These are phyloP conservation scores for Arabis alpina DNA, from an alignment of 345 rosid genomes.

Conservation along the genomic window DNA sequence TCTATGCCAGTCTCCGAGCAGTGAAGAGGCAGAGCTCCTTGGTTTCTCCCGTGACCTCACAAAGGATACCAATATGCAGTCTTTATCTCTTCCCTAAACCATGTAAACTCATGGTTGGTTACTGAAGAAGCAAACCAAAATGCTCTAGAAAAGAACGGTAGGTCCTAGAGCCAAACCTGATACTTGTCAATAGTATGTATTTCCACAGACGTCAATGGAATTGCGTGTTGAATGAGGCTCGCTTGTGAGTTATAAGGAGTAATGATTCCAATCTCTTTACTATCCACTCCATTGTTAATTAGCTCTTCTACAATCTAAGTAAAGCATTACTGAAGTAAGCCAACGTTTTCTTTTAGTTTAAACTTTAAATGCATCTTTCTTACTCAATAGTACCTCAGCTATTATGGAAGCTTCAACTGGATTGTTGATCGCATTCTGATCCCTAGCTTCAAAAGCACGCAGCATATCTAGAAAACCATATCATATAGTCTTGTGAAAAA, in stretches of 20 bases:
- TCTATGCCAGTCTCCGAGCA: constrained; percentile 97
- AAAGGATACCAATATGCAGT: constrained; percentile 86
- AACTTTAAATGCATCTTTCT: constrained; percentile 7
- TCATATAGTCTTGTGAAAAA: constrained; percentile 24
- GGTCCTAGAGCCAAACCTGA: constrained; percentile 65
- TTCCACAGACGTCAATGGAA: constrained; percentile 64
- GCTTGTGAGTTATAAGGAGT: constrained; percentile 95
- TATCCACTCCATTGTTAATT: constrained; percentile 62
- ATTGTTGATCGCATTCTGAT: constrained; percentile 70
- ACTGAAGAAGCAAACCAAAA: constrained; percentile 6
- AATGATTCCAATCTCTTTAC: constrained; percentile 83
- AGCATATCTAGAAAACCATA: constrained; percentile 59
- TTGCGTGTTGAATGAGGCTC: constrained; percentile 59
- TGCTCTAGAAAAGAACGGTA: background rate
- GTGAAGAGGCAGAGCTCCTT: constrained; percentile 58
- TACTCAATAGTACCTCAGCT: constrained; percentile 59
- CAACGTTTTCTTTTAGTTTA: constrained; percentile 9
- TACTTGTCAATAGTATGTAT: constrained; percentile 93
- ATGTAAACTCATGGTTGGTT: constrained; percentile 21
- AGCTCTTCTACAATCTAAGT: constrained; percentile 65
- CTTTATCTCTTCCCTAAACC: constrained; percentile 91
- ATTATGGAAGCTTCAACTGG: constrained; percentile 85
- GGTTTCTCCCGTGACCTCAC: constrained; percentile 78
- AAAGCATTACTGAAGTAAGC: constrained; percentile 3
- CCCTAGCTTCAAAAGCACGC: constrained; percentile 78